Conservation (phyloP, 495 filamentous ascomycete species). For the Rusavskia elegans region DNA sequence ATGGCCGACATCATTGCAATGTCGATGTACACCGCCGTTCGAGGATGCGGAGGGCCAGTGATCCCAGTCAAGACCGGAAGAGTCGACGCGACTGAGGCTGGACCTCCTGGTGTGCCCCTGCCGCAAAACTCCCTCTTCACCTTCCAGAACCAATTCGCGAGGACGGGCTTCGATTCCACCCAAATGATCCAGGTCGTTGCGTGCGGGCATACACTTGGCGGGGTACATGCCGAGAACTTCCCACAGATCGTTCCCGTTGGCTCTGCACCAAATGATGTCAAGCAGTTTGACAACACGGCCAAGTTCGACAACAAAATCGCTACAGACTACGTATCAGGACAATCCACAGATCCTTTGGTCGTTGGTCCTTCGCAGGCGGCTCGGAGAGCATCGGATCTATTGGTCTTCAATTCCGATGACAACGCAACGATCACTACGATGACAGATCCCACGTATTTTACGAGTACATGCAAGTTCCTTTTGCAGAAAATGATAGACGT, state of each 20-base stretch:
- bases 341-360: conserved; percentile 22
- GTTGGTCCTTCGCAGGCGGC: conserved; percentile 25
- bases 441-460: conserved; percentile 23
- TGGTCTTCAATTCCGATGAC: conserved; percentile 37
- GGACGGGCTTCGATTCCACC: conserved; percentile 36
- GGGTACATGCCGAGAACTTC: conserved; percentile 39
- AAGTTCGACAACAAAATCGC: conserved; percentile 39
- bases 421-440: conserved; percentile 37
- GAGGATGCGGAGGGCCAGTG: conserved; percentile 41
- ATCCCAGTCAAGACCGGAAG: conserved; percentile 38
- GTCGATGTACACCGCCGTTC: conserved; percentile 37
- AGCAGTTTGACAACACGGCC: conserved; percentile 27
- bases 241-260: conserved; percentile 33
- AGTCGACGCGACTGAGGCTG: conserved; percentile 32
- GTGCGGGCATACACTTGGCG: conserved; percentile 47
- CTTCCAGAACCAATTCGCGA: conserved; percentile 37
- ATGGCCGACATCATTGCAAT: conserved; percentile 40
- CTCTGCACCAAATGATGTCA: conserved; percentile 28
- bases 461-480: conserved; percentile 29
- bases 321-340: conserved; percentile 34
- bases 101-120: conserved; percentile 35
- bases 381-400: conserved; percentile 33
- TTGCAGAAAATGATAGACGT: conserved; percentile 44
- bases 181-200: conserved; percentile 46
- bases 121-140: conserved; percentile 36